A percentile compares a stretch with the other conserved stretches of the same genome.
These are phyloP conservation scores for Kodamaea kaohsiungensis DNA, from an alignment of 805 yeast genomes.

Conservation along the genomic window DNA sequence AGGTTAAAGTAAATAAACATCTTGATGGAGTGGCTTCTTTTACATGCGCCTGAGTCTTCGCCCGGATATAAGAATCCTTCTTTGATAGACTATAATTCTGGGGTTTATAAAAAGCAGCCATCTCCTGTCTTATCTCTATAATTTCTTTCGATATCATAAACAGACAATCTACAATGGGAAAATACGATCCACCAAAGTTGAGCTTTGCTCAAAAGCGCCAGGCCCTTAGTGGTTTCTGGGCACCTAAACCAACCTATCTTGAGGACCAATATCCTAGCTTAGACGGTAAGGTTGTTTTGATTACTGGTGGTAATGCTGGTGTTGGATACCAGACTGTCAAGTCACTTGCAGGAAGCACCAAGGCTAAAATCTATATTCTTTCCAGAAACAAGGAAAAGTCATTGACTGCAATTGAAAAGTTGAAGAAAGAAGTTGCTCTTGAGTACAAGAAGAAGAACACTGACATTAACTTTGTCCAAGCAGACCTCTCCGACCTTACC, in stretches of 20 bases:
- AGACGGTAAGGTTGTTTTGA: constrained; percentile 36
- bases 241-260: constrained; percentile 20
- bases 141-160: neutral
- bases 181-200: neutral
- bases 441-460: constrained; percentile 14
- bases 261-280: constrained; percentile 38
- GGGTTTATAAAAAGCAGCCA: neutral
- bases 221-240: constrained; percentile 5
- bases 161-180: no score
- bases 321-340: constrained; percentile 30
- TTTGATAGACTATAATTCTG: neutral
- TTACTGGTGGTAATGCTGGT: constrained; percentile 44
- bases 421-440: constrained; percentile 23
- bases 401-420: constrained; percentile 22
- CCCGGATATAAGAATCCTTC: neutral
- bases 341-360: constrained; percentile 28
- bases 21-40: no score
- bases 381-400: constrained; percentile 38
- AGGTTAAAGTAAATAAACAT: no score
- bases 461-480: constrained; percentile 8
- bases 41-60: neutral
- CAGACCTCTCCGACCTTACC: constrained; percentile 12
- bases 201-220: neutral
- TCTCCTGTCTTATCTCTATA: neutral
- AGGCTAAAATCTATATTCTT: constrained; percentile 34